Percentiles rank a stretch among this genome's conserved stretches.
Evolutionary conservation across 2,329 filamentous ascomycete species (phyloP).

Genomic region (Colletotrichum sp.): DNA sequence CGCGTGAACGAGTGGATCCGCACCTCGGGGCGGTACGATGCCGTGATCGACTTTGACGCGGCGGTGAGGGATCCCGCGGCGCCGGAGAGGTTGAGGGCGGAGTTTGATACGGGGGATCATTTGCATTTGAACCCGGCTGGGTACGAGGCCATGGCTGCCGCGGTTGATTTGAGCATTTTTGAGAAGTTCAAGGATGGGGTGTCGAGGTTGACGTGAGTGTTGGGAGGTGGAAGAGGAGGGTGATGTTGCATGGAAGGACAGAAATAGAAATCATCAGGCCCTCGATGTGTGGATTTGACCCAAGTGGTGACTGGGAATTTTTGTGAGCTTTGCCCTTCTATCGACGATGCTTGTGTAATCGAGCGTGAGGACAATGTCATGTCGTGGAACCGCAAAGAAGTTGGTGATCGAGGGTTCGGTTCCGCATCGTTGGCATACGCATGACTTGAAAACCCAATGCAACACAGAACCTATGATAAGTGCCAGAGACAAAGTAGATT

Average conservation of each 20-base stretch:
- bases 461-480: too few relatives aligned
- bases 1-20: conserved; percentile 65
- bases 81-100: conserved; percentile 40
- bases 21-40: conserved; percentile 58
- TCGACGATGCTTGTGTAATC: not conserved
- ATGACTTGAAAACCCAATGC: too few relatives aligned
- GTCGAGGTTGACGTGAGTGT: not conserved
- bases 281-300: not conserved
- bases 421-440: not conserved
- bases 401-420: not conserved
- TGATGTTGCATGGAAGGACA: not conserved
- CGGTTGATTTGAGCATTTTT: conserved; percentile 59
- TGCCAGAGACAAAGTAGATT: too few relatives aligned
- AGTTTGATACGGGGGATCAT: conserved; percentile 63
- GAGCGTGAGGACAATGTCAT: not conserved
- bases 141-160: conserved; percentile 59
- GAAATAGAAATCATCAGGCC: not conserved
- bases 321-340: not conserved
- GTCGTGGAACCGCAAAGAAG: not conserved
- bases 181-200: conserved; percentile 29
- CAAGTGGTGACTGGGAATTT: too few relatives aligned
- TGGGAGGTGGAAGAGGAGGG: not conserved
- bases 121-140: conserved; percentile 62
- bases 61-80: conserved; percentile 54
- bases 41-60: conserved; percentile 65